Base-by-base conservation (phyloP, 2,329 filamentous ascomycete species). In the Hymenoscyphus fraxineus region DNA sequence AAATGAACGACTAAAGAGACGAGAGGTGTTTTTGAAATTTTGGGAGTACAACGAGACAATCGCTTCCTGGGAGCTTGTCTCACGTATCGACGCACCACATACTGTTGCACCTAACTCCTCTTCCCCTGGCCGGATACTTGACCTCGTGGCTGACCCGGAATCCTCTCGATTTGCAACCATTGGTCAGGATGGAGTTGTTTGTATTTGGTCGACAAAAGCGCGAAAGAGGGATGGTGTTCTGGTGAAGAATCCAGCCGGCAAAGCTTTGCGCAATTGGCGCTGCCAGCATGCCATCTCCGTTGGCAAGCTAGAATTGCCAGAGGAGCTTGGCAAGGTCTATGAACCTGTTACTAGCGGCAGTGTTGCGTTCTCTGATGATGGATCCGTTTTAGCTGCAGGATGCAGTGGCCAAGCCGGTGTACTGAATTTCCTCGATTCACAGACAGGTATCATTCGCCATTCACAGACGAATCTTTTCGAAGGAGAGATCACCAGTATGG, bases 11-110 rank as follows among this genome's bases (percentile, higher is more conserved):
- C 77, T 78, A 39, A 81, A 83, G 66, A 82, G 80, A 67, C 83
- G 83, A 55, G 94, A 98, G 75, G 85, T 93, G 0, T 91, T 90
- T 72, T 81, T 99, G 59, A 97, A 97, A 75, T 95, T 99, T 75
- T 99, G 95, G 95, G 79, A 88, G 76, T 77, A 90, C 78, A 86
- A 85, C 78, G 73, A 80, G 72, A 73, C 81, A 72, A 73, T 81
- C 73, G 74, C 85, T 73, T 73, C 79, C 70, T 92, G 95, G 82
- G 87, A 91, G 66, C 81, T 99, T 12, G 87, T 92, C 60, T 90
- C 93, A 2, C 87, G 94, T 65, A 86, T 98, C 62, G 93, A 97
- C 74, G 84, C 87, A 9, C 93, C 95, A 16, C 94, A 99, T 77
- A 81, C 82, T 65, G 83, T 85, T 63, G 78, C 77, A 66, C 76